Percentiles rank a stretch among this genome's conserved stretches.
These are phyloP conservation scores for Limnanthes douglasii DNA, from an alignment of 345 rosid species.

Conservation along the genomic window DNA sequence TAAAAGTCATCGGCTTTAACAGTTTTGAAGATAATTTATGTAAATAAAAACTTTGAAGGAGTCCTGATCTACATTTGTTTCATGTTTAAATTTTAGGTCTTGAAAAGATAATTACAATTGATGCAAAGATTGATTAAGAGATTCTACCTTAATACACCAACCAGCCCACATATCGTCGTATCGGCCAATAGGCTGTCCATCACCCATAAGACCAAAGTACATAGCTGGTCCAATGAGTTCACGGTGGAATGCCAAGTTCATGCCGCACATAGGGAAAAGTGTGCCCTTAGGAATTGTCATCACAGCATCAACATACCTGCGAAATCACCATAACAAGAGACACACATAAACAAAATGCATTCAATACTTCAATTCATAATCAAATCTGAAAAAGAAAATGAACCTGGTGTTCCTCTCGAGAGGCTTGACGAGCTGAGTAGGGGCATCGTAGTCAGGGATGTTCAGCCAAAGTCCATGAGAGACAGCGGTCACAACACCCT, in stretches of 20 bases:
- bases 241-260: conserved; percentile 37
- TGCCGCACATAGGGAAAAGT: conserved; percentile 38
- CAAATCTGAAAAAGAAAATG: not conserved
- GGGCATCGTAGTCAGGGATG: conserved; percentile 38
- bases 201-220: conserved; percentile 51
- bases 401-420: conserved; percentile 26
- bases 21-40: too few species aligned
- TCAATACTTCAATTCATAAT: not conserved
- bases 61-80: too few species aligned
- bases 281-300: conserved; percentile 33
- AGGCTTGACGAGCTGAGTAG: conserved; percentile 42
- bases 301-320: conserved; percentile 36
- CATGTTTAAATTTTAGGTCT: too few species aligned
- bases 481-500: conserved; percentile 23
- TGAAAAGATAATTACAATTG: not conserved
- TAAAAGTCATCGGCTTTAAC: too few species aligned
- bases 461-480: conserved; percentile 51
- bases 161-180: conserved; percentile 61
- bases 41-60: too few species aligned
- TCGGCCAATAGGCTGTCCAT: conserved; percentile 35
- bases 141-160: conserved; percentile 39
- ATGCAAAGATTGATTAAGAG: not conserved
- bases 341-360: not conserved
- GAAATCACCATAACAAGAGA: not conserved
- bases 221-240: conserved; percentile 43